phyloP scores from a whole-genome alignment of 352 stramenopile species.

The Globisporangium nagaii region DNA sequence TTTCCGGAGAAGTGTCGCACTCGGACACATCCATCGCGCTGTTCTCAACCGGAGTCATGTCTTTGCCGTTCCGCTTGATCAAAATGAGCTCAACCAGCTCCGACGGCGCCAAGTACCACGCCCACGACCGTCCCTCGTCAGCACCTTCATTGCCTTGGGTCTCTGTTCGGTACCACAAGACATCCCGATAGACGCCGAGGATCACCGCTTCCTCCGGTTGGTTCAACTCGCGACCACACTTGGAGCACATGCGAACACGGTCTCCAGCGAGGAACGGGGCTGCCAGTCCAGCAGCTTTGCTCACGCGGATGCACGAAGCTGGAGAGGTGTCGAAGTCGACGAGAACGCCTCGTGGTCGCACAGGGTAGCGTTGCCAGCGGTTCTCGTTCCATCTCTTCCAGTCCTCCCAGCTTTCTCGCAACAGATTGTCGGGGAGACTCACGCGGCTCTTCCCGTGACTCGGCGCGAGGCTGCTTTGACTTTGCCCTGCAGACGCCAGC shows the following conservation, averaged over 20 bases:
- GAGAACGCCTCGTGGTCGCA: slow-evolving; percentile 83
- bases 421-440: slow-evolving; percentile 47
- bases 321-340: slow-evolving; percentile 93
- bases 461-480: background rate
- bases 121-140: slow-evolving; percentile 89
- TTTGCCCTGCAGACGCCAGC: background rate
- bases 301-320: slow-evolving; percentile 85
- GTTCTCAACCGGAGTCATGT: slow-evolving; percentile 85
- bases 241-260: slow-evolving; percentile 90
- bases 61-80: slow-evolving; percentile 74
- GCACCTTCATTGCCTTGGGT: slow-evolving; percentile 95
- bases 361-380: slow-evolving; percentile 74
- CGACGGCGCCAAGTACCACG: slow-evolving; percentile 94
- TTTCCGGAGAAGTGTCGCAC: slow-evolving; percentile 23
- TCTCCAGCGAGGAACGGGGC: slow-evolving; percentile 92
- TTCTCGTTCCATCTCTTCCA: slow-evolving; percentile 85
- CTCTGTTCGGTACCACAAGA: slow-evolving; percentile 94
- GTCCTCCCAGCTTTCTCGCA: slow-evolving; percentile 72
- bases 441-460: slow-evolving; percentile 13
- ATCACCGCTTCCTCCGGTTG: slow-evolving; percentile 95
- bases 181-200: slow-evolving; percentile 89
- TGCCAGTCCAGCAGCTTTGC: slow-evolving; percentile 82
- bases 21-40: slow-evolving; percentile 61
- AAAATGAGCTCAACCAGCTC: slow-evolving; percentile 86
- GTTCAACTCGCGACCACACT: slow-evolving; percentile 93